Base-by-base conservation (phyloP, 352 stramenopile genomes). In the Phytopythium vexans region DNA sequence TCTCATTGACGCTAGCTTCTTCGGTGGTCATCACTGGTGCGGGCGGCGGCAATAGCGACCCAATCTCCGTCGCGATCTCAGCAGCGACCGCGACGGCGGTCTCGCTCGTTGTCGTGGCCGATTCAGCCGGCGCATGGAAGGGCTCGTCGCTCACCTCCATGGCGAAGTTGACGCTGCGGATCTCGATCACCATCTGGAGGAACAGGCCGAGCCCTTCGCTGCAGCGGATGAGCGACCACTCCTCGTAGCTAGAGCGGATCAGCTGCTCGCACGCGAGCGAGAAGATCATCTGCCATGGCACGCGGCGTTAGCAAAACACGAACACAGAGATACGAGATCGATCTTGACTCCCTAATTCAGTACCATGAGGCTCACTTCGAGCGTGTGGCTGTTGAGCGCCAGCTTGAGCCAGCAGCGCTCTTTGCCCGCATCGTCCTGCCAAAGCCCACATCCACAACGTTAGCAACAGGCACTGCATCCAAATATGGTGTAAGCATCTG, bases 361-460 rank as follows among this genome's bases (percentile, higher is more conserved):
- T 59, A 93, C 82, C 68, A 86, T 76, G 12, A 91, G 66, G 57
- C 78, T 94, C 1, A 80, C 82, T 54, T 92, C 84, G 57, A 94
- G 70, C 3, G 81, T 86, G 47, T 83, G 76, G 35, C 84, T 89
- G 50, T 92, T 94, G 12, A 94, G 54, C 15, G 79, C 82, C 34
- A 91, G 66, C 58, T 91, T 91, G 33, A 94, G 60, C 84, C 84
- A 94, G 51, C 77, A 90, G 6, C 71, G 66, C 9, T 72, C 70
- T 49, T 89, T 91, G 8, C 80, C 84, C 27, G 58, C 62, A 56
- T 89, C 78, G 65, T 82, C 77, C 89, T 46, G 6, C 2, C 27
- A 37, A n/a, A 16, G 9, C n/a, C 36, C 34, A 41, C 12, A 52
- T 3, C 31, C 3, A 41, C 31, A 35, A 3, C 46, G 40, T 53